A percentile compares a stretch with the other conserved stretches of the same genome.
These are phyloP conservation scores for Globisporangium cylindrosporum DNA, from an alignment of 352 stramenopile genomes.

Conservation along the genomic window DNA sequence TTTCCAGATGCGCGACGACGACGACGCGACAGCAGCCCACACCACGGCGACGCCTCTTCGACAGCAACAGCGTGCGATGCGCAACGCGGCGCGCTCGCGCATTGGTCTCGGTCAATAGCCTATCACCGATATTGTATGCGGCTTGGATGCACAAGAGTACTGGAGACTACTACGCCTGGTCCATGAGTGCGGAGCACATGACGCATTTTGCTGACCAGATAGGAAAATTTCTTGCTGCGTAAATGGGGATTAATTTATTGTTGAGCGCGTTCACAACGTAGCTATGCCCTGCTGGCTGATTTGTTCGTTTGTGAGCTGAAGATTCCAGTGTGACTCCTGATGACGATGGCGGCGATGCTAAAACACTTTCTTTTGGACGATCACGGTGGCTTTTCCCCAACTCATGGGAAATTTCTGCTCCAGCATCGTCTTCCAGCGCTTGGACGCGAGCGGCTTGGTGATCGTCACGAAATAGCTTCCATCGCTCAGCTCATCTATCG, in stretches of 20 bases:
- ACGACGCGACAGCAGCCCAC: constrained; percentile 8
- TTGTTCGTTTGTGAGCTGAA: not conserved
- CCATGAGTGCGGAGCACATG: not conserved
- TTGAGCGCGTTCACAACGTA: not conserved
- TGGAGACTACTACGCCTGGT: not conserved
- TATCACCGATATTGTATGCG: not conserved
- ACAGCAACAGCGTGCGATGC: constrained; percentile 22
- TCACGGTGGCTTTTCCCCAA: constrained; percentile 57
- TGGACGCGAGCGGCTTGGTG: constrained; percentile 55
- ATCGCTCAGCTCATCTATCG: constrained; percentile 36
- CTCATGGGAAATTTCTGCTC: constrained; percentile 70
- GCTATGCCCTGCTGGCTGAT: not conserved
- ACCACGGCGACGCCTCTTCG: constrained; percentile 2
- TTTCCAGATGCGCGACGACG: constrained; percentile 9
- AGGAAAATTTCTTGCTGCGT: not conserved
- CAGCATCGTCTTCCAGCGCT: constrained; percentile 51
- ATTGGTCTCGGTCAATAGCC: constrained; percentile 26
- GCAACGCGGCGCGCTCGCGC: constrained; percentile 30
- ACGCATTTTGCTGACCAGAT: not conserved
- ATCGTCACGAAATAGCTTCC: constrained; percentile 62
- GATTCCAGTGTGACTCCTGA: not conserved
- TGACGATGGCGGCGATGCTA: constrained; percentile 10
- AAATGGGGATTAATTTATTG: constrained; percentile 4
- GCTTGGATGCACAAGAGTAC: not conserved
- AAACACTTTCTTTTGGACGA: constrained; percentile 62